Percentiles rank a stretch among this genome's conserved stretches.
phyloP scores from a whole-genome alignment of 2,329 filamentous ascomycete species.

The Fusarium algeriense region DNA sequence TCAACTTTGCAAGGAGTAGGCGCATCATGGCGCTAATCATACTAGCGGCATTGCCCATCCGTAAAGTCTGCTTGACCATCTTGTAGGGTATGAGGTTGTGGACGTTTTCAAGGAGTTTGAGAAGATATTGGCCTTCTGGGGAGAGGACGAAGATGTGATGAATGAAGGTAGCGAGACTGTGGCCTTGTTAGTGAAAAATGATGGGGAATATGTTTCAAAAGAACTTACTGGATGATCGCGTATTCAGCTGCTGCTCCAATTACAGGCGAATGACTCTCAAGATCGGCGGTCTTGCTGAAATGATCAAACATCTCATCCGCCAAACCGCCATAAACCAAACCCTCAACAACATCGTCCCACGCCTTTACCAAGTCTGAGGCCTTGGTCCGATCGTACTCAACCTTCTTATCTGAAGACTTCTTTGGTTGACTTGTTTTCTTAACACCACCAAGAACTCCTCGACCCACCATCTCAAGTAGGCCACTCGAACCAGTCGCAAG shows the following conservation, averaged over 20 bases:
- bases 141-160: constrained; percentile 80
- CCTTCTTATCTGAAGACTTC: constrained; percentile 11
- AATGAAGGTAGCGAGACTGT: constrained; percentile 77
- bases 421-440: constrained; percentile 16
- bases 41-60: constrained; percentile 81
- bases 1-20: constrained; percentile 81
- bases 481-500: constrained; percentile 78
- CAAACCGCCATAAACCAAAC: constrained; percentile 75
- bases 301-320: constrained; percentile 74
- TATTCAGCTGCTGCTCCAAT: constrained; percentile 75
- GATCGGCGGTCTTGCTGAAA: constrained; percentile 68
- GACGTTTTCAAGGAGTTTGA: constrained; percentile 77
- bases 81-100: constrained; percentile 79
- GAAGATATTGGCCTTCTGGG: constrained; percentile 79
- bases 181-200: constrained; percentile 27
- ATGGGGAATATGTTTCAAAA: not conserved
- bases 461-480: constrained; percentile 75
- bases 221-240: constrained; percentile 74
- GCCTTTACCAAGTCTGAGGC: constrained; percentile 71
- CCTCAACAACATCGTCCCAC: constrained; percentile 76
- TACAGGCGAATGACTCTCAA: constrained; percentile 73
- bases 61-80: constrained; percentile 78
- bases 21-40: constrained; percentile 84
- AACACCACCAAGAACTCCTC: constrained; percentile 73
- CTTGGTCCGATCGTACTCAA: constrained; percentile 69